Evolutionary conservation across 345 rosid species (phyloP).

Genomic region (Capsella bursapastoris): DNA sequence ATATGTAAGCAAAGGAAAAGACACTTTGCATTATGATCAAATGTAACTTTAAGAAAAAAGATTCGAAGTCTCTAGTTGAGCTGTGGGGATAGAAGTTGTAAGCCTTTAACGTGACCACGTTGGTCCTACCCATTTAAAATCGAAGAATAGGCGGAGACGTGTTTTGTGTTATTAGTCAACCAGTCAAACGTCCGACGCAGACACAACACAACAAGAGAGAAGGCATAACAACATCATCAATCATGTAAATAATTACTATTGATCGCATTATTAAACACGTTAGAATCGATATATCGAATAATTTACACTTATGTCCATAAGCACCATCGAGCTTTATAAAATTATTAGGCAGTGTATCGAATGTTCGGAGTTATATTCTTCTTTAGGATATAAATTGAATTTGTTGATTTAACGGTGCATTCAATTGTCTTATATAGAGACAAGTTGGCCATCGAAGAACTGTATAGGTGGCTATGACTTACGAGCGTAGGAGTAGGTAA

Average conservation of each 20-base stretch:
- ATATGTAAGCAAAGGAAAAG: slow-evolving; percentile 34
- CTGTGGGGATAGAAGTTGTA: slow-evolving; percentile 38
- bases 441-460: slow-evolving; percentile 24
- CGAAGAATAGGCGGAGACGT: slow-evolving; percentile 36
- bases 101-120: slow-evolving; percentile 29
- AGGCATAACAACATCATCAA: too few species aligned
- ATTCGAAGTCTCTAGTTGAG: slow-evolving; percentile 45
- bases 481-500: neutral
- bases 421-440: slow-evolving; percentile 3
- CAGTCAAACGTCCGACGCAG: slow-evolving; percentile 38
- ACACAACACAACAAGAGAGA: slow-evolving; percentile 14
- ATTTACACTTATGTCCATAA: slow-evolving; percentile 1
- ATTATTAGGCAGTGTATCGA: slow-evolving; percentile 10
- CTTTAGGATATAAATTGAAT: neutral
- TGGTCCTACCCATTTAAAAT: slow-evolving; percentile 22
- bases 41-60: slow-evolving; percentile 36
- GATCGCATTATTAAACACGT: slow-evolving; percentile 13
- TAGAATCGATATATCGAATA: neutral
- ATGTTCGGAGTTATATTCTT: slow-evolving; percentile 11
- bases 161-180: slow-evolving; percentile 37
- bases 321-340: neutral
- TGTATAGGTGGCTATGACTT: slow-evolving; percentile 7
- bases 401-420: neutral
- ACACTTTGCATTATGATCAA: slow-evolving; percentile 43
- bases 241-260: too few species aligned